Evolutionary conservation across 306 rosid species (phyloP), one percentile per base, ranked within the genome.

Genomic region (Rosa multiflora): DNA sequence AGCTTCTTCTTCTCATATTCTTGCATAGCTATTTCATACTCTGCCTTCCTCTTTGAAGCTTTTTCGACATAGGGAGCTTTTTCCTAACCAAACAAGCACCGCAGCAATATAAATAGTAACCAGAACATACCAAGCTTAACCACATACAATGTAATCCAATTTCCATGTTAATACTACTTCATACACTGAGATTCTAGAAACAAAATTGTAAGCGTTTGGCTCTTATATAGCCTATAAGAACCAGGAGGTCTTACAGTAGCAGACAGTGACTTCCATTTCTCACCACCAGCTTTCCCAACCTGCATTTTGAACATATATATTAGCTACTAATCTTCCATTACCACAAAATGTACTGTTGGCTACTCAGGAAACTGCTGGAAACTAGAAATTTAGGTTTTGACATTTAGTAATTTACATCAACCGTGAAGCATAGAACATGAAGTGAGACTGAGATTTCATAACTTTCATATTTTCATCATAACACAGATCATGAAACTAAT

Each of bases 281-380:
- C 67, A 26, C 67, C 67, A 61, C 67, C 67, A 61, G 67, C 40
- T 29, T 61, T 61, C 26, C 67, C 67, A 61, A 61, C 67, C 67
- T 61, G 67, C 67, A 61, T 26, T 61, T 59, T 10, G 6, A 23
- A 59, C 67, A 59, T 59, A 20, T 11, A 53, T 4, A 23, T 23
- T 26, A 59, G 67, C 35, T 2, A 21, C 37, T 59, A 59, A 59
- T 8, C 66, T 59, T 21, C 12, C 2, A 23, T 59, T 14, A 59
- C 66, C 35, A 9, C 15, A 59, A 23, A 21, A 23, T 21, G 11
- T 58, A n/a, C 63, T n/a, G 1, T n/a, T 21, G 8, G 11, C 63
- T n/a, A 58, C 32, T n/a, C 9, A 21, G 59, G 23, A 17, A 53
- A 52, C 59, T 52, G 21, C 21, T 15, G 9, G 21, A 52, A 52